A percentile compares a stretch with the other conserved stretches of the same genome.
Evolutionary conservation across 352 stramenopile genomes (phyloP).

Genomic region (Globisporangium nunn): DNA sequence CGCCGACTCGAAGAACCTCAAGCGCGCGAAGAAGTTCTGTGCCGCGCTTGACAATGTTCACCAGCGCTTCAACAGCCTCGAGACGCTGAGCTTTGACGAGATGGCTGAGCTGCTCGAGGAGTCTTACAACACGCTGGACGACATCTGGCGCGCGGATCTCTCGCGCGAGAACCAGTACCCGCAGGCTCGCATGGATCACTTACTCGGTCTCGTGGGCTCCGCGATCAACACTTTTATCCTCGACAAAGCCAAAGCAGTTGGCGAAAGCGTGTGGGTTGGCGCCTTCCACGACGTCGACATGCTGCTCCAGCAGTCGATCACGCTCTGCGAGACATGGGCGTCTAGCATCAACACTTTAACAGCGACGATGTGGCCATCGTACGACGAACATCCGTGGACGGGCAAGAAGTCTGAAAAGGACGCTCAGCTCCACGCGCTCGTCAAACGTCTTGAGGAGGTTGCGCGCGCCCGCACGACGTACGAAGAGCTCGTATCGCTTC

Average conservation of each 20-base stretch:
- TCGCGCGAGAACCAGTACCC: conserved; percentile 62
- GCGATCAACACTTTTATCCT: conserved; percentile 76
- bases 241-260: conserved; percentile 29
- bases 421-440: conserved; percentile 34
- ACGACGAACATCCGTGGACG: conserved; percentile 79
- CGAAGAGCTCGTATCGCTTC: conserved; percentile 78
- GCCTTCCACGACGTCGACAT: conserved; percentile 50
- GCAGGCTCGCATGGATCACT: conserved; percentile 82
- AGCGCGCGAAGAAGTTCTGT: conserved; percentile 73
- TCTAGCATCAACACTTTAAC: conserved; percentile 70
- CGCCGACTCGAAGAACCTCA: conserved; percentile 40
- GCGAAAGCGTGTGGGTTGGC: conserved; percentile 50
- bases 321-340: conserved; percentile 84
- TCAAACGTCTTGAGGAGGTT: conserved; percentile 72
- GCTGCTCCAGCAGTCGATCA: conserved; percentile 47
- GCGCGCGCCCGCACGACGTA: conserved; percentile 78
- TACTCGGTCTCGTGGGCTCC: conserved; percentile 75
- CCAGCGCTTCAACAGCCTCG: conserved; percentile 61
- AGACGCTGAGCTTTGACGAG: conserved; percentile 57
- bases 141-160: conserved; percentile 84
- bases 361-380: conserved; percentile 64
- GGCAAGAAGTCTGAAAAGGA: conserved; percentile 35
- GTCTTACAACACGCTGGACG: conserved; percentile 79
- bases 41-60: conserved; percentile 78
- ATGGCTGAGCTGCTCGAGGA: conserved; percentile 86